phyloP scores from a whole-genome alignment of 2,329 filamentous ascomycete genomes.

The Zopfia rhizophila region DNA sequence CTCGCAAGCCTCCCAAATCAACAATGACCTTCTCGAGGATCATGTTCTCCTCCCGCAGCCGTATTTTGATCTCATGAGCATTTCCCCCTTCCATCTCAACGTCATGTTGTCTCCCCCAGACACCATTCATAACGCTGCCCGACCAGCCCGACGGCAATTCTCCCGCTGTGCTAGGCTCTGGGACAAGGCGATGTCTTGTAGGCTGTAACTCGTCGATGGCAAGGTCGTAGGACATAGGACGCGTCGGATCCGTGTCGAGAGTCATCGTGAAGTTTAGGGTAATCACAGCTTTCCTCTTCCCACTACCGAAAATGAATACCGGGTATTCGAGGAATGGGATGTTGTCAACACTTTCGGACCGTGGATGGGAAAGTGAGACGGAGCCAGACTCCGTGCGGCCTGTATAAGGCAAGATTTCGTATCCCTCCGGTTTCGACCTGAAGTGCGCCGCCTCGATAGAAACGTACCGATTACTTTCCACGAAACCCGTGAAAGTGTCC shows the following conservation, averaged over 20 bases:
- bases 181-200: too few relatives aligned
- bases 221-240: constrained; percentile 59
- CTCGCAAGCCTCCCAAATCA: constrained; percentile 32
- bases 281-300: constrained; percentile 16
- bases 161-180: constrained; percentile 46
- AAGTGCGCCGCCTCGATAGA: constrained; percentile 31
- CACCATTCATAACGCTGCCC: constrained; percentile 56
- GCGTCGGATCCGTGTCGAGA: constrained; percentile 59
- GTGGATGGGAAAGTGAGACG: constrained; percentile 18
- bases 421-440: constrained; percentile 3
- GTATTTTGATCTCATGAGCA: constrained; percentile 48
- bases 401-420: constrained; percentile 7
- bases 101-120: constrained; percentile 54
- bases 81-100: constrained; percentile 32
- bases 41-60: constrained; percentile 51
- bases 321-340: constrained; percentile 17
- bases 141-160: constrained; percentile 57
- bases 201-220: constrained; percentile 56
- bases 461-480: constrained; percentile 26
- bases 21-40: constrained; percentile 25
- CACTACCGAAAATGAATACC: constrained; percentile 30
- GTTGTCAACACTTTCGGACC: constrained; percentile 2
- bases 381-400: constrained; percentile 27
- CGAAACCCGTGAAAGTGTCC: constrained; percentile 24
- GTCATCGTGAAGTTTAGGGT: constrained; percentile 49